Conservation (phyloP, 2,329 filamentous ascomycete species). For the Colletotrichum sidae region DNA sequence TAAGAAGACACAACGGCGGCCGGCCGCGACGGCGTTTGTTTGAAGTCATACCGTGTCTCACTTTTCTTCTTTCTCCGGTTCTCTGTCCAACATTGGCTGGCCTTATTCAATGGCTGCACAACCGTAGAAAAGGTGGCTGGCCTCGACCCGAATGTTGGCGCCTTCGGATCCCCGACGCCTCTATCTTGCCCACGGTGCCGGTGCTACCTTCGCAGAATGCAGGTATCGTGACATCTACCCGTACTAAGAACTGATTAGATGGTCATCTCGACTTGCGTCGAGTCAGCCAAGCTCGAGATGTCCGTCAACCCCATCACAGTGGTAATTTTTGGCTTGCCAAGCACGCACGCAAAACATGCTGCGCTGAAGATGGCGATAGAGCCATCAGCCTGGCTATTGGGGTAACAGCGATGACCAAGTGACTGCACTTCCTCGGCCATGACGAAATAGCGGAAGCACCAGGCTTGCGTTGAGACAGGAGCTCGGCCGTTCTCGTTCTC, state of each 20-base stretch:
- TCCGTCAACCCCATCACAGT: constrained; percentile 4
- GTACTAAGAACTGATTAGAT: too few relatives aligned
- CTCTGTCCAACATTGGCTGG: background rate
- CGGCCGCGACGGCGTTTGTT: constrained; percentile 12
- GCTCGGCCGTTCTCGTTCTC: constrained; percentile 14
- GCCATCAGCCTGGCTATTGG: background rate
- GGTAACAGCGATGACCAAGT: background rate
- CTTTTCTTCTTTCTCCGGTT: constrained; percentile 15
- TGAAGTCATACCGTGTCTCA: constrained; percentile 17
- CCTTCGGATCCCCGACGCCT: too few relatives aligned
- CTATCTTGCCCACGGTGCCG: background rate
- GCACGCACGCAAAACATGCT: background rate
- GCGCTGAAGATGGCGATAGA: background rate
- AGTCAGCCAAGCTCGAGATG: too few relatives aligned
- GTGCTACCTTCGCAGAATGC: constrained; percentile 1
- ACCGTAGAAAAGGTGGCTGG: constrained; percentile 17
- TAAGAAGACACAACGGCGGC: constrained; percentile 7
- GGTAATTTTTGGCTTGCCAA: constrained; percentile 3
- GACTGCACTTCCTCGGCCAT: constrained; percentile 3
- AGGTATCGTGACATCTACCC: background rate
- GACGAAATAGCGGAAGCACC: constrained; percentile 4
- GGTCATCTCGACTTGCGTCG: too few relatives aligned
- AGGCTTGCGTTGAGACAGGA: constrained; percentile 8
- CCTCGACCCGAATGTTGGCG: too few relatives aligned
- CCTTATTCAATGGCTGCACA: constrained; percentile 14